Conservation (phyloP, 2,329 filamentous ascomycete genomes). For the Hysterium pulicare region DNA sequence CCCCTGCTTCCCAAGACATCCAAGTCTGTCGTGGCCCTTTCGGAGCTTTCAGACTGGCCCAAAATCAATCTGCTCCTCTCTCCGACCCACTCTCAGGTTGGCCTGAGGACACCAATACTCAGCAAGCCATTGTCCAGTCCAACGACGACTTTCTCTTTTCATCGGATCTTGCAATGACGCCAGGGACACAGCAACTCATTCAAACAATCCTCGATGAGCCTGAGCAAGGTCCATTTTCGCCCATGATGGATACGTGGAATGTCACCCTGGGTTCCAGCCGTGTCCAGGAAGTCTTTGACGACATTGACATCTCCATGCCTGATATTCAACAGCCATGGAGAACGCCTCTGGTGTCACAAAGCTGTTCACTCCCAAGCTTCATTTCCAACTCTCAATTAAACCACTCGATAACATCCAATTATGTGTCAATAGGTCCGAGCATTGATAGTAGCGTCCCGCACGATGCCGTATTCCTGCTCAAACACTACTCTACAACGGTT, state of each 20-base stretch:
- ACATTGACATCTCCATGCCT: constrained; percentile 1
- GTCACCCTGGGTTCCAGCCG: constrained; percentile 2
- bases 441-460: constrained; percentile 13
- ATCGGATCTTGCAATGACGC: constrained; percentile 4
- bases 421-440: neutral
- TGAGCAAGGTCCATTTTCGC: neutral
- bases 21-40: constrained; percentile 12
- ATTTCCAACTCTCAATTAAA: neutral
- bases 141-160: neutral
- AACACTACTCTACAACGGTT: constrained; percentile 38
- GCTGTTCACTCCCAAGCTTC: neutral
- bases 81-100: neutral
- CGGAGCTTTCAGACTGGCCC: constrained; percentile 9
- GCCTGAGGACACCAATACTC: too few relatives aligned
- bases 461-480: constrained; percentile 38
- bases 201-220: constrained; percentile 8
- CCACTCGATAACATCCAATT: neutral
- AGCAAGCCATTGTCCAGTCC: too few relatives aligned
- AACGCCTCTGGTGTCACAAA: neutral
- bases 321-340: neutral
- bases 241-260: neutral
- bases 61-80: neutral
- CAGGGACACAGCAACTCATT: constrained; percentile 7
- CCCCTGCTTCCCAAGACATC: constrained; percentile 5
- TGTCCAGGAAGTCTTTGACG: constrained; percentile 9